Evolutionary conservation across 306 rosid genomes (phyloP), one percentile per base, ranked within the genome.

Genomic region (Trifolium fragiferum): DNA sequence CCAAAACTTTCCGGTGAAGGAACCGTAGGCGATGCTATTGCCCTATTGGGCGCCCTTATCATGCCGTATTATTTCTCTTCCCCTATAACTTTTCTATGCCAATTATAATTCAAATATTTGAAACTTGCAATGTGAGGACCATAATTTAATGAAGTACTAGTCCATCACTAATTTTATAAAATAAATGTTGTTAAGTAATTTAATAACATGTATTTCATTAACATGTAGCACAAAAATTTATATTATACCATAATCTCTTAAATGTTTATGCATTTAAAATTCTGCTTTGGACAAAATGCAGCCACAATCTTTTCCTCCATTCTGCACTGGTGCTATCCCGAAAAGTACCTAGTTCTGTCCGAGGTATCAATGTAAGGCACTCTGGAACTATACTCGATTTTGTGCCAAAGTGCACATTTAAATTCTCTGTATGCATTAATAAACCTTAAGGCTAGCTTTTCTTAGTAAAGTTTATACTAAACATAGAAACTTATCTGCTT

Each of bases 221-320:
- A n/a, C 71, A 19, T 63, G 40, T 4, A 51, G 23, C 10, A 54
- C 59, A 25, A 40, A 66, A 50, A 47, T 25, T 53, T 38, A 38
- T 40, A 16, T 19, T 12, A 20, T 65, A 65, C 33, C 61, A 12
- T 43, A 40, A 41, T 72, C 32, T 41, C 55, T 15, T 15, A 18
- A 47, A 62, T 25, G 37, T 23, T 47, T 18, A 27, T 7, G 40
- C 23, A 11, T 18, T 41, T 72, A 43, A 43, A 15, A 37, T 16
- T 66, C 12, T 66, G 16, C 47, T 66, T 35, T 16, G 67, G 27
- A 33, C 5, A 35, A 44, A 49, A 38, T 81, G 80, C 86, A 93
- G 98, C 80, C 98, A 93, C 86, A 93, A 93, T 58, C 94, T 93
- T 38, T 93, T 93, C 72, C 96, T 91, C 35, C 96, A 91, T 51